Conservation (phyloP, 2,329 filamentous ascomycete species). For the Clonostachys sp. region DNA sequence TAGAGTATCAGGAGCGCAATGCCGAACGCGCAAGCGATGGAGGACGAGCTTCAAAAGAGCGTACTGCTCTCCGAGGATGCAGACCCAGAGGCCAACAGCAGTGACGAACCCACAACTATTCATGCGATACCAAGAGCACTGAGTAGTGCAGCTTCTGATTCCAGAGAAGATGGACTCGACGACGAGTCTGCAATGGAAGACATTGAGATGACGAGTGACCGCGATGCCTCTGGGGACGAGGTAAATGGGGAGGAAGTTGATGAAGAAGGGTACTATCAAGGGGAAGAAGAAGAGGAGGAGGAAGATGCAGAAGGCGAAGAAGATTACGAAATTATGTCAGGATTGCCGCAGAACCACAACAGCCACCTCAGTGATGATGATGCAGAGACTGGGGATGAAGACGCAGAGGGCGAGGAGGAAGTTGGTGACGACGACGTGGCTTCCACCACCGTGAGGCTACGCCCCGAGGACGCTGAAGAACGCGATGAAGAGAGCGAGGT, state of each 20-base stretch:
- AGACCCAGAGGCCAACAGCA: constrained; percentile 16
- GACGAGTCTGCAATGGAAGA: constrained; percentile 12
- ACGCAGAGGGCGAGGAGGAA: constrained; percentile 17
- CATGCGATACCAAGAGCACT: not conserved
- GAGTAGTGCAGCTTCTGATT: not conserved
- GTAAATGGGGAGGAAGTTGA: constrained; percentile 24
- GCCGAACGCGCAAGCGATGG: constrained; percentile 48
- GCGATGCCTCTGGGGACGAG: constrained; percentile 33
- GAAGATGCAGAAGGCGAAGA: constrained; percentile 20
- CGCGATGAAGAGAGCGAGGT: constrained; percentile 34
- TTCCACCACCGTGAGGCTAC: too few relatives aligned
- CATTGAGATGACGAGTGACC: constrained; percentile 30
- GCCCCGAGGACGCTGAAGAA: constrained; percentile 14
- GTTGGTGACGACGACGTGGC: constrained; percentile 26
- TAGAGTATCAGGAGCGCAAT: constrained; percentile 27
- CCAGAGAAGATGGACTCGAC: constrained; percentile 11
- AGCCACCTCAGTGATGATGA: constrained; percentile 6
- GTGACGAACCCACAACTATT: not conserved
- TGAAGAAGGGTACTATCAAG: constrained; percentile 18
- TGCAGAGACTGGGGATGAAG: constrained; percentile 16
- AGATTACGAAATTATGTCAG: constrained; percentile 6
- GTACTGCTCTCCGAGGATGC: constrained; percentile 45
- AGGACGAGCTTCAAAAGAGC: constrained; percentile 54
- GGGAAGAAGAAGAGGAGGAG: constrained; percentile 23
- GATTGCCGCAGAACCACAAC: not conserved